Evolutionary conservation across 2,329 filamentous ascomycete species (phyloP), one percentile per base, ranked within the genome.

Genomic region (Alternaria triticimaculans): DNA sequence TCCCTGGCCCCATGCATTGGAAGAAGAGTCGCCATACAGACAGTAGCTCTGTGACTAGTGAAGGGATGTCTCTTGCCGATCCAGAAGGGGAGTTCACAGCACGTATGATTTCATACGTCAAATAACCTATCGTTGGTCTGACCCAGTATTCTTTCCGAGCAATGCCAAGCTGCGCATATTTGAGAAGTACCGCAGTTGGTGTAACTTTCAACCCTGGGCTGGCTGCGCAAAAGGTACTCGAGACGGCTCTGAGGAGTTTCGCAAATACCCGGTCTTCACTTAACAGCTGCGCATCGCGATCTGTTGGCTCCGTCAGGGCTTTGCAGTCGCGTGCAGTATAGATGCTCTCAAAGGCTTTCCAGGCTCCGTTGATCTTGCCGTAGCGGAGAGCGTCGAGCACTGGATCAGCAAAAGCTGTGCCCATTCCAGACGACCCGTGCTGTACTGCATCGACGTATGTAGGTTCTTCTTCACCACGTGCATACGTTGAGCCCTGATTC

Each of bases 21-120:
- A 79, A 78, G 59, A 78, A 75, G 18, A 79, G 54, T 20, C 69
- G 71, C 77, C 77, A 80, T 8, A 79, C 58, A 5, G 75, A 74
- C 10, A 78, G 41, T 3, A 80, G 67, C 64, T 80, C 78, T 5
- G 51, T 45, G 3, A 77, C 59, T 43, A 77, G 53, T 5, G 61
- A 57, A 23, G 73, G 67, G 12, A 75, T 30, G 30, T 68, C 60
- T 43, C 60, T 59, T 41, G 60, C 64, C n/a, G 55, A 33, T 10
- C 46, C 43, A 15, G 62, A 49, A 8, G 37, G 28, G 9, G 30
- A 51, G 12, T 69, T 69, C 20, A 70, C 62, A 7, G 67, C 62
- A 37, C 55, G 46, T 23, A 78, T 66, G 4, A 72, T 61, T 43
- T 76, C 58, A 46, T 74, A 61, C 23, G 74, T 78, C 25, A 80